Percentiles rank a stretch among this genome's conserved stretches.
phyloP scores from a whole-genome alignment of 2,329 filamentous ascomycete species.

The Verticillium albo-atrum region DNA sequence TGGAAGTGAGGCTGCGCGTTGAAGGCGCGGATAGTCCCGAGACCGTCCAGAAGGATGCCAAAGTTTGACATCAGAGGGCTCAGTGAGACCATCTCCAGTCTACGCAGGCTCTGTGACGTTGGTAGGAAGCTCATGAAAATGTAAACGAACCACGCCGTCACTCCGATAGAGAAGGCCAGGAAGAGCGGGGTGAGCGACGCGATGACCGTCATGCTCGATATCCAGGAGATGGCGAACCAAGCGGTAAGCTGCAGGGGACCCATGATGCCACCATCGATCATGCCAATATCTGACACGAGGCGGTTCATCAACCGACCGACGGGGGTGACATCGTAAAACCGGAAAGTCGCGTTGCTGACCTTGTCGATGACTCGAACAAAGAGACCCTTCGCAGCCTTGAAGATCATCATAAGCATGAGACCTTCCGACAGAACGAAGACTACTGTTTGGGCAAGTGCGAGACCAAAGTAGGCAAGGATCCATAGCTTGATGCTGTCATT shows the following conservation, averaged over 20 bases:
- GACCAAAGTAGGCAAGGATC: constrained; percentile 64
- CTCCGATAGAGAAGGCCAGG: constrained; percentile 62
- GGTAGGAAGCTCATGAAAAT: constrained; percentile 77
- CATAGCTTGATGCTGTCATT: constrained; percentile 65
- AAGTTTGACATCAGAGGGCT: constrained; percentile 92
- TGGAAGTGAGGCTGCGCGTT: constrained; percentile 76
- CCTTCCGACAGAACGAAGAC: constrained; percentile 58
- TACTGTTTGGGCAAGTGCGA: constrained; percentile 59
- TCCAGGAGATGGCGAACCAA: constrained; percentile 66
- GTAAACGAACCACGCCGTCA: constrained; percentile 65
- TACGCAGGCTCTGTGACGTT: constrained; percentile 74
- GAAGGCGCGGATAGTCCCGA: constrained; percentile 84
- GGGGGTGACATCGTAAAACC: constrained; percentile 88
- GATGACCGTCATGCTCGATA: constrained; percentile 72
- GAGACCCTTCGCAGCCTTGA: constrained; percentile 69
- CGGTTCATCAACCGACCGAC: constrained; percentile 90
- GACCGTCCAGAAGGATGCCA: constrained; percentile 76
- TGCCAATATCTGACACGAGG: constrained; percentile 84
- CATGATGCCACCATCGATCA: constrained; percentile 82
- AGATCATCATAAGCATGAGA: constrained; percentile 72
- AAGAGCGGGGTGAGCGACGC: constrained; percentile 74
- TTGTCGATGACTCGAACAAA: constrained; percentile 69
- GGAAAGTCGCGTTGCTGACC: constrained; percentile 77
- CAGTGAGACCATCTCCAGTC: constrained; percentile 85
- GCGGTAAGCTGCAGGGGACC: constrained; percentile 67